Evolutionary conservation across 352 stramenopile genomes (phyloP).

Genomic region (Pythium dissimile): DNA sequence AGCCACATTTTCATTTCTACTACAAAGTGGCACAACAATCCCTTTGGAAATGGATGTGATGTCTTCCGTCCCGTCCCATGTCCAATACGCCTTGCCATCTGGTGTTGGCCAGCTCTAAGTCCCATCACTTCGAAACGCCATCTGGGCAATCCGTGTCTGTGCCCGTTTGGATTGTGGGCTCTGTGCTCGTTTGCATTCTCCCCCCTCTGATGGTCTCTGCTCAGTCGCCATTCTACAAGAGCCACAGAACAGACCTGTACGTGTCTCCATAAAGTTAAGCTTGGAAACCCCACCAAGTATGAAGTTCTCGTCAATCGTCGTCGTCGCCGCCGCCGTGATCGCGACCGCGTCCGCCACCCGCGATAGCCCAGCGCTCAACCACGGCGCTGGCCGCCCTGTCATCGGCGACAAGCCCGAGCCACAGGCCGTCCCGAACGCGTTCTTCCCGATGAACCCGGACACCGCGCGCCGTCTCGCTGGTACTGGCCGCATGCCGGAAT

Average conservation of each 20-base stretch:
- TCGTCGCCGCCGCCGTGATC: conserved; percentile 11
- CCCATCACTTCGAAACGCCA: background rate
- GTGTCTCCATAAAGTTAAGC: background rate
- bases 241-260: conserved; percentile 7
- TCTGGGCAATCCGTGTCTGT: no score
- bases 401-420: no score
- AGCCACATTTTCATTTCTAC: background rate
- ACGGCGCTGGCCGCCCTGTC: no score
- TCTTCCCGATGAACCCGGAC: background rate
- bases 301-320: conserved; percentile 11
- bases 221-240: conserved; percentile 1
- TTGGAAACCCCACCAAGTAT: background rate
- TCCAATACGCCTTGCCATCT: background rate
- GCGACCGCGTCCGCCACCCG: background rate
- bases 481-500: background rate
- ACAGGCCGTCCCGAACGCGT: background rate
- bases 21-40: background rate
- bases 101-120: background rate
- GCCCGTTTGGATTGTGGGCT: background rate
- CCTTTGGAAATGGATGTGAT: background rate
- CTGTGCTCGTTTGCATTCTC: background rate
- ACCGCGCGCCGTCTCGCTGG: background rate
- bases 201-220: no score
- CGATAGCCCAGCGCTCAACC: no score
- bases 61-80: background rate